These are phyloP conservation scores for Fusarium sp. DNA, from an alignment of 2,329 filamentous ascomycete genomes.

Conservation along the genomic window DNA sequence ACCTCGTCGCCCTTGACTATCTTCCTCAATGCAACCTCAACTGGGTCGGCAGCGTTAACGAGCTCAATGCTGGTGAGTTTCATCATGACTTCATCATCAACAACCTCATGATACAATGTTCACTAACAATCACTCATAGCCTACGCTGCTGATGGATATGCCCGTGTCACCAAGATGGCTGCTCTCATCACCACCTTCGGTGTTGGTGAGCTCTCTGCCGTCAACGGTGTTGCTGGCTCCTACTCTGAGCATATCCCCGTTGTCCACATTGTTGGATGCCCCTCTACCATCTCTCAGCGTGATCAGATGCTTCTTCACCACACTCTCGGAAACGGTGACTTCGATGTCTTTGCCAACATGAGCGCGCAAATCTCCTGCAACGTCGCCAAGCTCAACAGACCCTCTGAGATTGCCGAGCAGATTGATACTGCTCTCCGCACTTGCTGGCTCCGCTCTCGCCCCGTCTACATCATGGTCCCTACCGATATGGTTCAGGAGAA, in stretches of 20 bases:
- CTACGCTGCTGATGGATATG: conserved; percentile 85
- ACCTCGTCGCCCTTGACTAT: conserved; percentile 75
- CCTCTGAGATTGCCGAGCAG: conserved; percentile 74
- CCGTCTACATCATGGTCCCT: conserved; percentile 86
- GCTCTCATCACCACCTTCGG: conserved; percentile 82
- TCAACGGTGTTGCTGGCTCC: conserved; percentile 79
- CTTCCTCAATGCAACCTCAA: conserved; percentile 66
- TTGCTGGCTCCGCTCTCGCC: conserved; percentile 78
- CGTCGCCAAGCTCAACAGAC: conserved; percentile 76
- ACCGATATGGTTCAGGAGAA: conserved; percentile 83
- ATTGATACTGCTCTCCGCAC: conserved; percentile 82
- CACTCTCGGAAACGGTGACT: conserved; percentile 82
- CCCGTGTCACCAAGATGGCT: conserved; percentile 75
- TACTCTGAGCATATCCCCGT: conserved; percentile 79
- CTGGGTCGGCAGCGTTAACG: conserved; percentile 78
- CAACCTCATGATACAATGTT: background rate
- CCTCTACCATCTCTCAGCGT: conserved; percentile 60
- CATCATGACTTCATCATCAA: conserved; percentile 26
- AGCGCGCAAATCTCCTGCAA: conserved; percentile 76
- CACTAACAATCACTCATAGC: conserved; percentile 54
- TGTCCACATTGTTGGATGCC: conserved; percentile 73
- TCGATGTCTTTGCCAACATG: conserved; percentile 86
- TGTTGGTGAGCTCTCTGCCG: conserved; percentile 77
- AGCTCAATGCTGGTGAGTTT: conserved; percentile 74
- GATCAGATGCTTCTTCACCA: conserved; percentile 69